Evolutionary conservation across 176 grass and related monocot genomes (phyloP).

Genomic region (Triticum turgidum): DNA sequence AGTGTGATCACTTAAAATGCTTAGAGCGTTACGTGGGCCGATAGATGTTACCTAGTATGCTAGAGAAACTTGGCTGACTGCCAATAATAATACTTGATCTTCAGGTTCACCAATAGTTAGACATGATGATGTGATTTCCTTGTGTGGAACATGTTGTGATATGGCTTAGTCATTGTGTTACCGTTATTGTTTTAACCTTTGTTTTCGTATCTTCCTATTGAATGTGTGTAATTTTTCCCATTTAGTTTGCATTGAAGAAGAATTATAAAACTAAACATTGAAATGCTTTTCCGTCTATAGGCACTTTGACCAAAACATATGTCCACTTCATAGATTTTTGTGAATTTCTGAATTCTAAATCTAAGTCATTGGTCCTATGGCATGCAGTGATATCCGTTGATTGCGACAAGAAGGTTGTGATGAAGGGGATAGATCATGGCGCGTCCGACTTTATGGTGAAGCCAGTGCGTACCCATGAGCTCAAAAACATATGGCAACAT

Average conservation of each 20-base stretch:
- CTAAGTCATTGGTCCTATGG: not conserved
- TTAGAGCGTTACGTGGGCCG: not conserved
- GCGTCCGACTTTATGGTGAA: not conserved
- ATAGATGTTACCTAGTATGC: not conserved
- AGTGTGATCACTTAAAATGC: not conserved
- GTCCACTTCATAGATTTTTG: not conserved
- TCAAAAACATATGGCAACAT: not conserved
- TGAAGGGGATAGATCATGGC: conserved; percentile 1
- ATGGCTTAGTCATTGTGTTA: not conserved
- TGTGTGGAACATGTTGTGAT: not conserved
- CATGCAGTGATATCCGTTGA: not conserved
- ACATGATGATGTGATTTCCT: not conserved
- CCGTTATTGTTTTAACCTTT: not conserved
- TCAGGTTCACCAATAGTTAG: not conserved
- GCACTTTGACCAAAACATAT: not conserved
- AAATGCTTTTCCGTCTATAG: not conserved
- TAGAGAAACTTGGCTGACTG: not conserved
- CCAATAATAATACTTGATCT: not conserved
- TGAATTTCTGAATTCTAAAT: not conserved
- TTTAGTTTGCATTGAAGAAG: not conserved
- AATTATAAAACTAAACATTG: not conserved
- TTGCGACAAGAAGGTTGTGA: not conserved
- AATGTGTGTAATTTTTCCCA: not conserved
- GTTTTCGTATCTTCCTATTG: not conserved
- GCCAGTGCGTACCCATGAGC: not conserved